Percentiles rank a stretch among this genome's conserved stretches.
These are phyloP conservation scores for Trichosporon asahii DNA, from an alignment of 1,284 basidiomycete species.

Conservation along the genomic window DNA sequence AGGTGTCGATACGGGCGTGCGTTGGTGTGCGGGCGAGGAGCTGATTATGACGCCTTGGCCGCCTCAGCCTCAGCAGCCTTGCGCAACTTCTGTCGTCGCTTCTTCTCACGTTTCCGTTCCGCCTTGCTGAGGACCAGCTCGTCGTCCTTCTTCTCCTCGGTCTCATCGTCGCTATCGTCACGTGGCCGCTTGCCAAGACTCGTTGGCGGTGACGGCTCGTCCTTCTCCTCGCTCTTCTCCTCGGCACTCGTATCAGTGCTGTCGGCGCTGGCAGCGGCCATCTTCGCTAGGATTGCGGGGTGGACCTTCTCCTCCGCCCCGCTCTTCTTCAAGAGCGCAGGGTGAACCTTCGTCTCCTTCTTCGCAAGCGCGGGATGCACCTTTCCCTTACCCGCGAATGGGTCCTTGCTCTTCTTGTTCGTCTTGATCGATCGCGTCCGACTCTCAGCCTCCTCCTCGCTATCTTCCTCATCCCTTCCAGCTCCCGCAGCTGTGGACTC, in stretches of 20 bases:
- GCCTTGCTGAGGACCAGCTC: constrained; percentile 23
- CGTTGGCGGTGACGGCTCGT: background rate
- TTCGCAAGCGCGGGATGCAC: constrained; percentile 30
- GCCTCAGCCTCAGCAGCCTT: constrained; percentile 24
- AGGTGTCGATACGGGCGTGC: background rate
- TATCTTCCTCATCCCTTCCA: constrained; percentile 12
- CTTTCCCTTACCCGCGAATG: background rate
- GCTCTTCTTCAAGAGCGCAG: background rate
- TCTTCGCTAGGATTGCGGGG: background rate
- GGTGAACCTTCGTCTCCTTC: constrained; percentile 26
- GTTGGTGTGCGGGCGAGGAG: background rate
- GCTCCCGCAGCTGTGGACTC: constrained; percentile 18
- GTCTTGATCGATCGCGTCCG: constrained; percentile 16
- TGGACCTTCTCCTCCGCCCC: background rate
- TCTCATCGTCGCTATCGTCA: constrained; percentile 10
- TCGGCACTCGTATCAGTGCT: background rate
- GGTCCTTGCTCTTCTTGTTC: constrained; percentile 23
- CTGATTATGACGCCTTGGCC: background rate
- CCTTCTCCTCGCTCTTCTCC: background rate
- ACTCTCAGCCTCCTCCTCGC: constrained; percentile 15
- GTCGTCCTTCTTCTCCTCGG: constrained; percentile 5
- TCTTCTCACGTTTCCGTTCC: constrained; percentile 26
- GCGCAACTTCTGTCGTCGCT: constrained; percentile 17
- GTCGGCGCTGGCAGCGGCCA: background rate
- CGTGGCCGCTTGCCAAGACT: constrained; percentile 10